Base-by-base conservation (phyloP, 2,329 filamentous ascomycete species). In the Stromatinia cepivora region DNA sequence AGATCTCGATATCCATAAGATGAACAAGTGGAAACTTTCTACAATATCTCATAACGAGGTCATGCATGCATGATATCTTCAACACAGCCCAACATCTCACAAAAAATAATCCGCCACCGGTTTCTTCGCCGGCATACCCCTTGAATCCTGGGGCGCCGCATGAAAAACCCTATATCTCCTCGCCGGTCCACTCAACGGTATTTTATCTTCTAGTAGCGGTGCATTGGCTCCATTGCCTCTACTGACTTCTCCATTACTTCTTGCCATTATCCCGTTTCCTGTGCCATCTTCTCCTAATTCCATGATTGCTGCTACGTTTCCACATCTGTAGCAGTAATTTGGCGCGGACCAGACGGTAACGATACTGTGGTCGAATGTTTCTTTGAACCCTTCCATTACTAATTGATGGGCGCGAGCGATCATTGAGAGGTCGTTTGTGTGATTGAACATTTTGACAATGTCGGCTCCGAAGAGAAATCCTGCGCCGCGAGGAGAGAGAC, bases 321-420 rank as follows among this genome's bases (percentile, higher is more conserved):
- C 94, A 77, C 94, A 97, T 50, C 73, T 73, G 81, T 97, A 97
- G 82, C 94, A 97, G 83, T 97, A 97, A 79, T 97, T 97, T 0
- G 94, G 94, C 13, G 94, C 94, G 0, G 92, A 96, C 94, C 95
- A 99, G n/a, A 99, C 95, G 0, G 95, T 99, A 54, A 98, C 95
- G 73, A 99, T 97, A 61, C 90, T 92, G 20, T 89, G 91, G 78
- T 97, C 93, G 77, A 98, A 99, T 94, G 98, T 98, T 79, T 98
- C 95, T 82, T 98, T 98, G 81, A 97, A 99, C 0, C 95, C 95
- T 79, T 99, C 95, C 95, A 98, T 99, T 73, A 99, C 95, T 31
- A 99, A 88, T 80, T 99, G 95, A 79, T 99, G 95, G 0, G 95
- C 95, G 68, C 95, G 88, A 25, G 94, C 95, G 73, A 99, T 95